Base-by-base conservation (phyloP, 169 alveolate species). In the Neospora caninum region DNA sequence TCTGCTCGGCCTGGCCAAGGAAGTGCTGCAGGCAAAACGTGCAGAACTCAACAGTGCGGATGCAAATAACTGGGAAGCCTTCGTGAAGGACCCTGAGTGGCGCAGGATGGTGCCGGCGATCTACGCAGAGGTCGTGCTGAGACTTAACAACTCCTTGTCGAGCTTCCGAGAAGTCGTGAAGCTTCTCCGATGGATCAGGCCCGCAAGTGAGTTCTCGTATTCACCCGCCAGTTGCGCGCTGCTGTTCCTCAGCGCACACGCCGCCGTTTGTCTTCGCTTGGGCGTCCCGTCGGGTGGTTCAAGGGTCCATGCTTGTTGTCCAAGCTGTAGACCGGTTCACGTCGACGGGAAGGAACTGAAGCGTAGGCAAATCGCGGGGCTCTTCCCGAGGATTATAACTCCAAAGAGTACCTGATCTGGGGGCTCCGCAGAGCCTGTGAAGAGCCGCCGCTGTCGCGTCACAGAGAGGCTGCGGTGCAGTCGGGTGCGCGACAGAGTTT, bases 91-190 rank as follows among this genome's bases (percentile, higher is more conserved):
- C 27, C 89, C 54, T 16, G 41, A 82, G 6, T 82, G 89, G 89
- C 54, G 89, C 41, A n/a, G 69, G 42, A 10, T 13, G 54, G 67
- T 42, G 54, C 67, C 67, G 20, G 7, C 64, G 34, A 25, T 39
- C 70, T 82, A 41, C 89, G 41, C 9, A 10, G 67, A 45, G 41
- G 89, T 42, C 22, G 31, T 41, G 39, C 69, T 10, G 69, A 29
- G 27, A 29, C 89, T 82, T 25, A 25, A 41, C 34, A 29, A 9
- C 69, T 39, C 89, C 25, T n/a, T 42, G 29, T 82, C 89, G 69
- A 45, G 89, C 67, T 78, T 78, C 87, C 39, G 87, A 78, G 87
- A 78, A 39, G 27, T 78, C 43, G 87, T 45, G 25, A 39, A 18
- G 53, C 45, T 78, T 34, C 53, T 78, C n/a, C 87, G 87, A 34